These are phyloP conservation scores for Telfairia occidentalis DNA, from an alignment of 331 rosid genomes.

Conservation along the genomic window DNA sequence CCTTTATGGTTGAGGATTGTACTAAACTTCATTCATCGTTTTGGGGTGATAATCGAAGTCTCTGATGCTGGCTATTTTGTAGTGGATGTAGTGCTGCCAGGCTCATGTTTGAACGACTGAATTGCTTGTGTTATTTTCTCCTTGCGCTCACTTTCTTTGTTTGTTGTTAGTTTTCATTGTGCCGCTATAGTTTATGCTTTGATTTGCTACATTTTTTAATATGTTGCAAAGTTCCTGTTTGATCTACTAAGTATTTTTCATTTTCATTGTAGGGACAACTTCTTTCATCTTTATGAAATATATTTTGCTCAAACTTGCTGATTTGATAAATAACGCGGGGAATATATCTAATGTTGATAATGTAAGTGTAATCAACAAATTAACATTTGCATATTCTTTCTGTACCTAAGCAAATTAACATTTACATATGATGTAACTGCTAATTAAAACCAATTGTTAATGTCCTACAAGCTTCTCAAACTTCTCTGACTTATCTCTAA, in stretches of 20 bases:
- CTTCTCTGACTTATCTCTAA: neutral
- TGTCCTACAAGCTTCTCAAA: neutral
- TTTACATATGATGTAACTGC: neutral
- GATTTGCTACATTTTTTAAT: neutral
- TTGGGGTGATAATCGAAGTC: neutral
- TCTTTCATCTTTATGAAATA: conserved; percentile 44
- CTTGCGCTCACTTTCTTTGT: neutral
- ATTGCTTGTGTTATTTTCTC: neutral
- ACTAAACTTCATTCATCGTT: neutral
- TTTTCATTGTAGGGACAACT: conserved; percentile 46
- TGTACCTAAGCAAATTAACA: neutral
- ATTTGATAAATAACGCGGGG: conserved; percentile 33
- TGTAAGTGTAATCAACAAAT: conserved; percentile 45
- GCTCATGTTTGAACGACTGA: neutral
- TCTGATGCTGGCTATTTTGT: neutral
- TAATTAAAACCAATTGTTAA: neutral
- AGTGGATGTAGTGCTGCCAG: neutral
- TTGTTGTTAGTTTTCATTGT: neutral
- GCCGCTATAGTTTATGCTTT: neutral
- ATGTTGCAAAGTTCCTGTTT: neutral
- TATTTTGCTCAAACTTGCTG: conserved; percentile 65
- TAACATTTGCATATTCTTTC: neutral
- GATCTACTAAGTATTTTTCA: conserved; percentile 11
- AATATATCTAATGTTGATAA: conserved; percentile 28
- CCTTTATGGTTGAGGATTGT: neutral